Conservation (phyloP, 2,329 filamentous ascomycete genomes). For the Penicillium sp. region DNA sequence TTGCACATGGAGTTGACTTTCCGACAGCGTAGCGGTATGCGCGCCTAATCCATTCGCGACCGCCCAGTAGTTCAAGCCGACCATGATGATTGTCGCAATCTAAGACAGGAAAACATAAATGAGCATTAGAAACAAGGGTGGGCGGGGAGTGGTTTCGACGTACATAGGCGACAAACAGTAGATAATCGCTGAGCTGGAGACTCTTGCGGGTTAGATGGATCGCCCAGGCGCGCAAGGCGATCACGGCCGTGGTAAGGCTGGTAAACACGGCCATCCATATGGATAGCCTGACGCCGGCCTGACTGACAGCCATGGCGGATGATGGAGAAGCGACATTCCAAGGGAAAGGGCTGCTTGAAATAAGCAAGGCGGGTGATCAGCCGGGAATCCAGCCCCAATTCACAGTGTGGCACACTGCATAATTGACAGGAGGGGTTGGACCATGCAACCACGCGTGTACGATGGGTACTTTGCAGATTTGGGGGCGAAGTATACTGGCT, state of each 20-base stretch:
- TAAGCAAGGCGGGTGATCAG: not conserved
- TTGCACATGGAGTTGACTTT: slow-evolving; percentile 5
- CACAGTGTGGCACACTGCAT: not conserved
- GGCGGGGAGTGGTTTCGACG: not conserved
- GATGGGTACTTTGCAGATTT: not conserved
- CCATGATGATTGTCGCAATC: slow-evolving; percentile 4
- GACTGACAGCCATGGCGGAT: slow-evolving; percentile 4
- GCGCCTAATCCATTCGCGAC: slow-evolving; percentile 6
- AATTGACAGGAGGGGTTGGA: not conserved
- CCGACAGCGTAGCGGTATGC: slow-evolving; percentile 2
- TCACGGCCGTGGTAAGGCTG: slow-evolving; percentile 3
- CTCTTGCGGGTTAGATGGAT: slow-evolving; percentile 6
- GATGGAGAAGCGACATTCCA: not conserved
- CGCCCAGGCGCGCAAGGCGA: slow-evolving; percentile 8
- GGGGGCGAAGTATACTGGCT: not conserved
- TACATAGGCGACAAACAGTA: slow-evolving; percentile 9
- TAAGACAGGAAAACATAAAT: not conserved
- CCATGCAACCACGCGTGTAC: not conserved
- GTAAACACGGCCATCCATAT: slow-evolving; percentile 13
- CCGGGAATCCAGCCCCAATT: not conserved
- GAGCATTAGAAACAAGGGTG: not conserved
- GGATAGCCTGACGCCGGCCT: slow-evolving; percentile 5
- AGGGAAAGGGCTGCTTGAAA: not conserved
- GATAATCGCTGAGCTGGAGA: slow-evolving; percentile 8
- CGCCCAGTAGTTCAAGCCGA: slow-evolving; percentile 5